Conservation (phyloP, 2,329 filamentous ascomycete genomes). For the Xylaria sp. region DNA sequence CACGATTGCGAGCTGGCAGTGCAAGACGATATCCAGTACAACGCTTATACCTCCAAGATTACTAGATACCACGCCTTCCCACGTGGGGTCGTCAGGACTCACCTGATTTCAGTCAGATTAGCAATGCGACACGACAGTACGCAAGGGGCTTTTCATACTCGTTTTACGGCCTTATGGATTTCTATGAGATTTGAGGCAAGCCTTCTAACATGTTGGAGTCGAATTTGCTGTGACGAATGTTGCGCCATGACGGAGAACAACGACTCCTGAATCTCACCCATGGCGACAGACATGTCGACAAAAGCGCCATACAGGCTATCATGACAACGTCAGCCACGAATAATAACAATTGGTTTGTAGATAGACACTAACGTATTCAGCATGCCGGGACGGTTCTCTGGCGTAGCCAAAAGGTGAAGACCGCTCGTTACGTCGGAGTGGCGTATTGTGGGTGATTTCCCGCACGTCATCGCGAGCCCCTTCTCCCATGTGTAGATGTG, state of each 20-base stretch:
- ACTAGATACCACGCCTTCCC: conserved; percentile 19
- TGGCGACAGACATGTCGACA: conserved; percentile 40
- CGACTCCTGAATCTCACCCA: conserved; percentile 43
- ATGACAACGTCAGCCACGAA: conserved; percentile 20
- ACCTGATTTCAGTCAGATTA: conserved; percentile 5
- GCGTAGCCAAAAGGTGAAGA: conserved; percentile 15
- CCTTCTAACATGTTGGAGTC: conserved; percentile 37
- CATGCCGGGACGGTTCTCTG: not conserved
- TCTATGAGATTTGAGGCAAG: conserved; percentile 37
- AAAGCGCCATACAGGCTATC: conserved; percentile 40
- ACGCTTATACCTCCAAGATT: conserved; percentile 22
- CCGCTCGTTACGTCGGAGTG: conserved; percentile 46
- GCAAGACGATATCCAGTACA: conserved; percentile 24
- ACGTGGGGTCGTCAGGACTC: conserved; percentile 28
- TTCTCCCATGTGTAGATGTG: conserved; percentile 47
- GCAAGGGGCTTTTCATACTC: conserved; percentile 29
- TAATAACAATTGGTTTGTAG: not conserved
- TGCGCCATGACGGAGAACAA: conserved; percentile 45
- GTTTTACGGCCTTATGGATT: conserved; percentile 34
- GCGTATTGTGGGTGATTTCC: conserved; percentile 45
- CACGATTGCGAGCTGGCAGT: conserved; percentile 35
- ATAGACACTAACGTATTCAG: conserved; percentile 21
- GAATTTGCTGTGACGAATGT: conserved; percentile 36
- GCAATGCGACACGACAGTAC: not conserved
- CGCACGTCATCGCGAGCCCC: conserved; percentile 46